Conservation (phyloP, 805 yeast species). For the Saccharomycopsis sp. region DNA sequence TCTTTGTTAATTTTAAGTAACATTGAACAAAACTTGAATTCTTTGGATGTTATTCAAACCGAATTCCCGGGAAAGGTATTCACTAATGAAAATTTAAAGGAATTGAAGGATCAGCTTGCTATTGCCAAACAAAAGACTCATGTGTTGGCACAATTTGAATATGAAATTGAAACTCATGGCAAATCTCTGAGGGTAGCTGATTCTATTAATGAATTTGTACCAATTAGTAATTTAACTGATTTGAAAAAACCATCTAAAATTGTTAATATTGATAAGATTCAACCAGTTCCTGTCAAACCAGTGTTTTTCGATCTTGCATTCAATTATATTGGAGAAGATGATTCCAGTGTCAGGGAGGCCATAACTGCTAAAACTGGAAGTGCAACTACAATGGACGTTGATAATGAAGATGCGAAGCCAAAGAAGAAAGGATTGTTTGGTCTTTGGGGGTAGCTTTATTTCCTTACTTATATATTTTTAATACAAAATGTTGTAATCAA, state of each 20-base stretch:
- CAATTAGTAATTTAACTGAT: slow-evolving; percentile 25
- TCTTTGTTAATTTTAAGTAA: slow-evolving; percentile 34
- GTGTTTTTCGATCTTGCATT: slow-evolving; percentile 87
- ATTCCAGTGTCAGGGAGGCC: slow-evolving; percentile 21
- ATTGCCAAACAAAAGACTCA: slow-evolving; percentile 30
- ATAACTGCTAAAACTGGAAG: slow-evolving; percentile 8
- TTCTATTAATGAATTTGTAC: slow-evolving; percentile 29
- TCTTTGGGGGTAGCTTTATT: slow-evolving; percentile 52
- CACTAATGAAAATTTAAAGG: slow-evolving; percentile 29
- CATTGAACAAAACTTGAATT: slow-evolving; percentile 20
- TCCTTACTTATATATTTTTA: background rate
- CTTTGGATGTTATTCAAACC: slow-evolving; percentile 20
- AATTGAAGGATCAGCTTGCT: slow-evolving; percentile 23
- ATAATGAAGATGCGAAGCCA: slow-evolving; percentile 28
- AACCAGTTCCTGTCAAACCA: slow-evolving; percentile 74
- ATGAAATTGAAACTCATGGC: slow-evolving; percentile 23
- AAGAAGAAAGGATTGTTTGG: slow-evolving; percentile 70
- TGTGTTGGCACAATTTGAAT: slow-evolving; percentile 42
- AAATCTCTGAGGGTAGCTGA: slow-evolving; percentile 28
- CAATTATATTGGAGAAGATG: slow-evolving; percentile 55
- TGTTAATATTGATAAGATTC: slow-evolving; percentile 30
- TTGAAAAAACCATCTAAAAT: slow-evolving; percentile 19
- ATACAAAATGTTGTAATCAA: background rate
- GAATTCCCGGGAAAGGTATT: slow-evolving; percentile 28
- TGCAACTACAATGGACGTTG: slow-evolving; percentile 15